These are phyloP conservation scores for Takashimella koratensis DNA, from an alignment of 1,284 basidiomycete genomes.

Conservation along the genomic window DNA sequence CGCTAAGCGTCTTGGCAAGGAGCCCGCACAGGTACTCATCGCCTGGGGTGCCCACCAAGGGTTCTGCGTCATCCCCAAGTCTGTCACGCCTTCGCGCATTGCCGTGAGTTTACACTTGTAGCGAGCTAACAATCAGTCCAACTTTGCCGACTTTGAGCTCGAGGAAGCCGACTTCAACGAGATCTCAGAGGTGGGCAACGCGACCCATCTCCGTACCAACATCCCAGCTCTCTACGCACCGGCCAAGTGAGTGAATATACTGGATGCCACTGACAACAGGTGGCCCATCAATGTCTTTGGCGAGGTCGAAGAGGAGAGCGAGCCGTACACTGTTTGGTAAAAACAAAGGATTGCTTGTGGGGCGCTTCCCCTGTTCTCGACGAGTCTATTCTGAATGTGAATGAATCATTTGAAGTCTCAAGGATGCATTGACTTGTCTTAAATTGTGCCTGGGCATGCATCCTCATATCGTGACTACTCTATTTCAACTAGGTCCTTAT, in stretches of 20 bases:
- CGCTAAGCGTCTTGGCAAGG: constrained; percentile 57
- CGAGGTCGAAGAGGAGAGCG: constrained; percentile 59
- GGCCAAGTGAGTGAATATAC: constrained; percentile 3
- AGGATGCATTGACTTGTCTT: no score
- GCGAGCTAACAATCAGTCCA: constrained; percentile 52
- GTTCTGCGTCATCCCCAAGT: constrained; percentile 69
- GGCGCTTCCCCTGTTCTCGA: no score
- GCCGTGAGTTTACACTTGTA: neutral
- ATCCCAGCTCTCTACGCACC: constrained; percentile 58
- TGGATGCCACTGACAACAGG: constrained; percentile 17
- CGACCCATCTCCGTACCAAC: constrained; percentile 59
- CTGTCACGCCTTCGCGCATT: constrained; percentile 53
- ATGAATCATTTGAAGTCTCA: no score
- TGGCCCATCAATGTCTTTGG: constrained; percentile 70
- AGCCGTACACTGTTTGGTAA: neutral
- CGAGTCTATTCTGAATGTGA: no score
- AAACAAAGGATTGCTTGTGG: no score
- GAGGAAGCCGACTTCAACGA: constrained; percentile 60
- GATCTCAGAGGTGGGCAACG: constrained; percentile 57
- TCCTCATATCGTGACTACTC: no score
- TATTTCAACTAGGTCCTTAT: no score
- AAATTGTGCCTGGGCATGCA: no score
- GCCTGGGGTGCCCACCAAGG: constrained; percentile 65
- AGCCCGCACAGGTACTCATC: constrained; percentile 65
- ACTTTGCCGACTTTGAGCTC: constrained; percentile 66